These are phyloP conservation scores for Graphilbum fragrans DNA, from an alignment of 2,329 filamentous ascomycete species.

Conservation along the genomic window DNA sequence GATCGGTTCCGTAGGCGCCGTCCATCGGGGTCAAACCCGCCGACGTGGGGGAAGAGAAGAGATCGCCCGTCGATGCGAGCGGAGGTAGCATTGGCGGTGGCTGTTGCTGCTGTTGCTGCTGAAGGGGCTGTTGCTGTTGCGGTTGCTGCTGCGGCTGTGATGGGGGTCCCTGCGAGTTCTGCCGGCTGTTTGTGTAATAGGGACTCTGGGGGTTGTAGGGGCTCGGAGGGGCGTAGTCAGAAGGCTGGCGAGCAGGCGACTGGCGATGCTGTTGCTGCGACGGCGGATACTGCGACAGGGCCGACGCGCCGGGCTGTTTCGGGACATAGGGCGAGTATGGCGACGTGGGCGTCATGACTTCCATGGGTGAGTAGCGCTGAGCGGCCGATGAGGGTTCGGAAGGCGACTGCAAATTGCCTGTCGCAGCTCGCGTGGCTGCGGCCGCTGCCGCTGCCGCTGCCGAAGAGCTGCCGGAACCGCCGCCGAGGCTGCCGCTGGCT, in stretches of 20 bases:
- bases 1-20: constrained; percentile 42
- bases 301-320: constrained; percentile 38
- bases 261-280: constrained; percentile 31
- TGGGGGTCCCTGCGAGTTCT: constrained; percentile 13
- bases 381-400: constrained; percentile 72
- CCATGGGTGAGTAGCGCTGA: constrained; percentile 94
- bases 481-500: constrained; percentile 21
- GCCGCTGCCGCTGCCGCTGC: not conserved
- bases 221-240: constrained; percentile 38
- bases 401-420: constrained; percentile 57
- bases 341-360: constrained; percentile 67
- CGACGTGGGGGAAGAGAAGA: constrained; percentile 36
- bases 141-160: constrained; percentile 38
- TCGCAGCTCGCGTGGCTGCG: constrained; percentile 12
- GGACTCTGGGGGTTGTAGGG: constrained; percentile 30
- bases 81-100: constrained; percentile 43
- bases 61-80: constrained; percentile 57
- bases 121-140: constrained; percentile 50
- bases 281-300: constrained; percentile 11
- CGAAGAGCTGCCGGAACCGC: not conserved
- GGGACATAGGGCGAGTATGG: constrained; percentile 62
- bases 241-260: constrained; percentile 59
- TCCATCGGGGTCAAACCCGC: constrained; percentile 57
- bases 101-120: constrained; percentile 36
- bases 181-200: constrained; percentile 41